Conservation (phyloP, 2,329 filamentous ascomycete genomes). For the Hansfordia pulvinata region DNA sequence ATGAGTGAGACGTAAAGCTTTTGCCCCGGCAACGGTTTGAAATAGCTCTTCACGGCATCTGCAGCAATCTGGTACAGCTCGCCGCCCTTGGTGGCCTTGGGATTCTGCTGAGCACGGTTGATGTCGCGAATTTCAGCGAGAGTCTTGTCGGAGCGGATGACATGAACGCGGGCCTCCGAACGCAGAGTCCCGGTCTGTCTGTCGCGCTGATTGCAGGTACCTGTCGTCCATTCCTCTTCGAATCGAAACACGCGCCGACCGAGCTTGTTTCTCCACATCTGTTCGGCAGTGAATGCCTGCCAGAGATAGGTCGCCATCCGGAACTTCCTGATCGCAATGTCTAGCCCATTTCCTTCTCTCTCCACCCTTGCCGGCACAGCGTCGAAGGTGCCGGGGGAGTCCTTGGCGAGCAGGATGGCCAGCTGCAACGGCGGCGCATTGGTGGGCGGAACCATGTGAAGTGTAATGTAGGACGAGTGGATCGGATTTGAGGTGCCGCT, state of each 20-base stretch:
- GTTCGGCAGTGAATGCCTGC: conserved; percentile 94
- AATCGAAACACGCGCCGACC: conserved; percentile 79
- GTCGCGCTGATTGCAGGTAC: conserved; percentile 67
- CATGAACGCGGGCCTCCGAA: conserved; percentile 80
- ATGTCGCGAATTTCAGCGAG: conserved; percentile 71
- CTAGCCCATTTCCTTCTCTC: conserved; percentile 69
- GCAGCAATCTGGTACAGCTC: conserved; percentile 66
- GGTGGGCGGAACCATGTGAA: conserved; percentile 75
- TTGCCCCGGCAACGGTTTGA: conserved; percentile 61
- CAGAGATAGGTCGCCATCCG: conserved; percentile 91
- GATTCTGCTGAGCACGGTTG: conserved; percentile 65
- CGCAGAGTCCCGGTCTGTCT: conserved; percentile 59
- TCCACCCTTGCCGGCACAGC: conserved; percentile 61
- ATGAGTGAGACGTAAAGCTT: conserved; percentile 81
- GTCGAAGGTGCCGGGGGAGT: conserved; percentile 79
- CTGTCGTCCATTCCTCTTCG: conserved; percentile 88
- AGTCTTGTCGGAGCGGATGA: conserved; percentile 73
- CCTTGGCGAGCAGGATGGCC: conserved; percentile 74
- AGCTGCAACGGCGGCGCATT: conserved; percentile 76
- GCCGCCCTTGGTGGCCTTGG: conserved; percentile 52
- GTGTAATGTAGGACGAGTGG: conserved; percentile 66
- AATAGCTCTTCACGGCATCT: conserved; percentile 66
- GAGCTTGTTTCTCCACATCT: conserved; percentile 84
- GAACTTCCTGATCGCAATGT: conserved; percentile 76
- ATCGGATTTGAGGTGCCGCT: conserved; percentile 52